Conservation (phyloP, 371 early-diverging fungal species). For the Batkoa obscura region DNA sequence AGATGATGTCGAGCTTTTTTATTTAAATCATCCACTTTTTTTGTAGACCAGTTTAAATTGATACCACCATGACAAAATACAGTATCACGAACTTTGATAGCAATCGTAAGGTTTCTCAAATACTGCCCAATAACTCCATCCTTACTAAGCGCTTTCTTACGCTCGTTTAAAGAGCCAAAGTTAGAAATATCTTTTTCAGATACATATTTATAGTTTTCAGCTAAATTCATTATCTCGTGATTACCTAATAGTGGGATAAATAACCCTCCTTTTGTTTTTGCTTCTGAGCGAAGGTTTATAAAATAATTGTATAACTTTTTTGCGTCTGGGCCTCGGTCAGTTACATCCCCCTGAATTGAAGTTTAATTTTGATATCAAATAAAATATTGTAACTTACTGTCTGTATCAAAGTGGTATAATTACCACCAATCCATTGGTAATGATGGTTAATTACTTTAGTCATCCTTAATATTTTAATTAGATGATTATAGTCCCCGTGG, state of each 20-base stretch:
- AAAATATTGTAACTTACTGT: slow-evolving; percentile 8
- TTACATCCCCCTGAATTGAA: slow-evolving; percentile 31
- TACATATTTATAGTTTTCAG: slow-evolving; percentile 48
- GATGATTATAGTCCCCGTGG: slow-evolving; percentile 43
- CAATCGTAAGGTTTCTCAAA: slow-evolving; percentile 27
- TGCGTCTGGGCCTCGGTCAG: slow-evolving; percentile 55
- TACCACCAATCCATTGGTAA: slow-evolving; percentile 37
- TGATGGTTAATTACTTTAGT: slow-evolving; percentile 35
- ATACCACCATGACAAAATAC: slow-evolving; percentile 63
- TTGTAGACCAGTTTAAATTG: slow-evolving; percentile 20
- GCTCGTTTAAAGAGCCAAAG: slow-evolving; percentile 35
- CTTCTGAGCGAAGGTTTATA: slow-evolving; percentile 29
- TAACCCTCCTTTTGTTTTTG: slow-evolving; percentile 28
- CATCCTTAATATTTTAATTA: slow-evolving; percentile 31
- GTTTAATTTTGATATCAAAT: too few relatives aligned
- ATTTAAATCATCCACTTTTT: slow-evolving; percentile 12
- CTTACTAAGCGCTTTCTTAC: slow-evolving; percentile 27
- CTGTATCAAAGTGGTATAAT: slow-evolving; percentile 28
- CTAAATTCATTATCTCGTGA: slow-evolving; percentile 35
- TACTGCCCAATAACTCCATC: slow-evolving; percentile 46
- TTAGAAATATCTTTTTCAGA: slow-evolving; percentile 32
- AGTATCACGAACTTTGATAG: slow-evolving; percentile 30
- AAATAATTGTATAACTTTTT: slow-evolving; percentile 39
- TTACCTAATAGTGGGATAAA: slow-evolving; percentile 36
- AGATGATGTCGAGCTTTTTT: not conserved